Evolutionary conservation across 2,329 filamentous ascomycete species (phyloP).

Genomic region (Pseudopithomyces chartarum): DNA sequence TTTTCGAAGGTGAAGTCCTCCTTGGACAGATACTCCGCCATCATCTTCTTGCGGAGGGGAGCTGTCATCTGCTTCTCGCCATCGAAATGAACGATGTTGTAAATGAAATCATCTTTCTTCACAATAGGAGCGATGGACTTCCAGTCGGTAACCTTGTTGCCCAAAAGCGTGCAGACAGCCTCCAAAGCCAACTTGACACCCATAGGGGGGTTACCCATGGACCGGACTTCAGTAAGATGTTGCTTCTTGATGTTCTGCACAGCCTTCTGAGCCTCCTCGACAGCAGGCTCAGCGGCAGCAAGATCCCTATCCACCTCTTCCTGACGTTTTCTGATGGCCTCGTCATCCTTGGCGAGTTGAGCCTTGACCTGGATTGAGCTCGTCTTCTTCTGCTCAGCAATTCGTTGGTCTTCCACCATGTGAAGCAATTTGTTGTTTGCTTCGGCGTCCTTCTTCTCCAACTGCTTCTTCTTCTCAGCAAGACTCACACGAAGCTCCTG

Average conservation of each 20-base stretch:
- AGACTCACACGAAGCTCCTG: slow-evolving; percentile 87
- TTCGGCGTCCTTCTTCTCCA: slow-evolving; percentile 92
- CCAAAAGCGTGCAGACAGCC: slow-evolving; percentile 93
- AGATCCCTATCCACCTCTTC: slow-evolving; percentile 87
- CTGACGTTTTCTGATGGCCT: slow-evolving; percentile 80
- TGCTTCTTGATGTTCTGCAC: slow-evolving; percentile 98
- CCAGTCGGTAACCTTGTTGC: slow-evolving; percentile 89
- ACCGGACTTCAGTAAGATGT: slow-evolving; percentile 95
- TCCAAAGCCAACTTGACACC: slow-evolving; percentile 92
- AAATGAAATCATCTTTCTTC: slow-evolving; percentile 93
- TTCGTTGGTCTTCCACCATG: slow-evolving; percentile 94
- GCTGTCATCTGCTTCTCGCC: slow-evolving; percentile 95
- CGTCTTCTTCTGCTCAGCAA: slow-evolving; percentile 89
- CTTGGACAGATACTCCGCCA: slow-evolving; percentile 87
- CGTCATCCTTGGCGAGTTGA: slow-evolving; percentile 85
- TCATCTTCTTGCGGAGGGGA: slow-evolving; percentile 81
- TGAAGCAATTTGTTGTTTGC: slow-evolving; percentile 96
- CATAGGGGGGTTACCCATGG: slow-evolving; percentile 89
- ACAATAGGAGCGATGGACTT: slow-evolving; percentile 88
- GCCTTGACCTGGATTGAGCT: slow-evolving; percentile 88
- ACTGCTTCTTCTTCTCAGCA: slow-evolving; percentile 89
- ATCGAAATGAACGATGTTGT: slow-evolving; percentile 95
- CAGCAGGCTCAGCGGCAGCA: slow-evolving; percentile 89
- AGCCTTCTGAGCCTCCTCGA: slow-evolving; percentile 89
- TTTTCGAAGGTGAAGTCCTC: slow-evolving; percentile 96